Conservation (phyloP, 805 yeast genomes). For the Blastobotrys attinorum region DNA sequence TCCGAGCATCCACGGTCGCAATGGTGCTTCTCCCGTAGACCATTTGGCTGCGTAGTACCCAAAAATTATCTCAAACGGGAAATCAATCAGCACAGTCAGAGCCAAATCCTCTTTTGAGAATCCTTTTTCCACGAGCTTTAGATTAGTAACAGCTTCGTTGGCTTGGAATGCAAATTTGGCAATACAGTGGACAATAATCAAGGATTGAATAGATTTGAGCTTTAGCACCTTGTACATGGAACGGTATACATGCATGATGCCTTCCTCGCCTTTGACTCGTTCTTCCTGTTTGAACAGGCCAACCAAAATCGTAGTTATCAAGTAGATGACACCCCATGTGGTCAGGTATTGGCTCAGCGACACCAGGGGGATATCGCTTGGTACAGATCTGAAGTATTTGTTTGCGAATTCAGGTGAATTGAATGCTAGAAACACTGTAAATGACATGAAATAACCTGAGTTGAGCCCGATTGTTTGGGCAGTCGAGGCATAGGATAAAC, state of each 20-base stretch:
- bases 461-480: constrained; percentile 96
- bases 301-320: constrained; percentile 57
- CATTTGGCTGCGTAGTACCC: constrained; percentile 95
- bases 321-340: constrained; percentile 69
- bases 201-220: constrained; percentile 58
- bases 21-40: constrained; percentile 64
- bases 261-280: constrained; percentile 36
- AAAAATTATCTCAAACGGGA: constrained; percentile 90
- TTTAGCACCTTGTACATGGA: constrained; percentile 35
- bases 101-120: constrained; percentile 90
- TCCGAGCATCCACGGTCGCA: constrained; percentile 86
- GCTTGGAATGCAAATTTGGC: constrained; percentile 92
- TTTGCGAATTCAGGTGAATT: constrained; percentile 91
- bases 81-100: constrained; percentile 84
- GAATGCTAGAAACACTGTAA: constrained; percentile 84
- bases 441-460: constrained; percentile 84
- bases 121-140: constrained; percentile 85
- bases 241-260: constrained; percentile 27
- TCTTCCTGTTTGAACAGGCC: constrained; percentile 62
- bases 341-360: constrained; percentile 66
- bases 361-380: constrained; percentile 57
- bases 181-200: constrained; percentile 65
- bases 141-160: constrained; percentile 90
- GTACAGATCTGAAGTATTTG: constrained; percentile 59
- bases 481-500: constrained; percentile 87